Conservation (phyloP, 2,329 filamentous ascomycete genomes). For the Blastomyces percursus region DNA sequence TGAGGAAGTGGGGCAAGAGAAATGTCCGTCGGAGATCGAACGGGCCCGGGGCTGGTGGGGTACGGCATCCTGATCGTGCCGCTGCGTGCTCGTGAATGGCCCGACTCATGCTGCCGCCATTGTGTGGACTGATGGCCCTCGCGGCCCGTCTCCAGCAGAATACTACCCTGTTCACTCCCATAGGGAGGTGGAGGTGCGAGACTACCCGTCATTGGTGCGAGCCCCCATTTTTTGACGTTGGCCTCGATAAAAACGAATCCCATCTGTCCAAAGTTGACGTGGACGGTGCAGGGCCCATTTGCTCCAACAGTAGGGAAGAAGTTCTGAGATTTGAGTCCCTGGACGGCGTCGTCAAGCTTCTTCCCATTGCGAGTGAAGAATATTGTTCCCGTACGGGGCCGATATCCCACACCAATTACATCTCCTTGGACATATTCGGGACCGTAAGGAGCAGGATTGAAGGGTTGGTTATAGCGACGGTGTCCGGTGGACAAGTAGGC, state of each 20-base stretch:
- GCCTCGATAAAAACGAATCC: constrained; percentile 99
- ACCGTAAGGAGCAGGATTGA: constrained; percentile 66
- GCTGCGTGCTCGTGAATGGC: constrained; percentile 63
- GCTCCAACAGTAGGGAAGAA: constrained; percentile 97
- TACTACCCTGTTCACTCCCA: constrained; percentile 92
- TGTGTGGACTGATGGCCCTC: constrained; percentile 29
- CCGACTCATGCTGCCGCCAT: constrained; percentile 33
- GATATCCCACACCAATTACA: constrained; percentile 89
- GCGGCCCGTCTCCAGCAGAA: constrained; percentile 75
- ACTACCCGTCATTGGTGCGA: constrained; percentile 91
- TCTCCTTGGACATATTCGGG: constrained; percentile 84
- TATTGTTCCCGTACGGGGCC: constrained; percentile 83
- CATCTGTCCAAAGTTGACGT: constrained; percentile 96
- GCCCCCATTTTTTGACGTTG: constrained; percentile 98
- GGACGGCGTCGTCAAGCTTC: constrained; percentile 85
- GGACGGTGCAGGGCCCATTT: constrained; percentile 81
- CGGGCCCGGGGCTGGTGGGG: constrained; percentile 76
- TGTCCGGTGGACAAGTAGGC: constrained; percentile 83
- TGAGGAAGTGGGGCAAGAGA: constrained; percentile 78
- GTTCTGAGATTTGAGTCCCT: constrained; percentile 88
- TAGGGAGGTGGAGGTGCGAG: constrained; percentile 92
- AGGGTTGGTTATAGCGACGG: constrained; percentile 87
- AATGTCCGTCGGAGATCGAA: constrained; percentile 88
- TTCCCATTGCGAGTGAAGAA: constrained; percentile 99
- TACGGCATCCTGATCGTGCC: constrained; percentile 63